Base-by-base conservation (phyloP, 1,139 yeast species). In the Pichia sp. region DNA sequence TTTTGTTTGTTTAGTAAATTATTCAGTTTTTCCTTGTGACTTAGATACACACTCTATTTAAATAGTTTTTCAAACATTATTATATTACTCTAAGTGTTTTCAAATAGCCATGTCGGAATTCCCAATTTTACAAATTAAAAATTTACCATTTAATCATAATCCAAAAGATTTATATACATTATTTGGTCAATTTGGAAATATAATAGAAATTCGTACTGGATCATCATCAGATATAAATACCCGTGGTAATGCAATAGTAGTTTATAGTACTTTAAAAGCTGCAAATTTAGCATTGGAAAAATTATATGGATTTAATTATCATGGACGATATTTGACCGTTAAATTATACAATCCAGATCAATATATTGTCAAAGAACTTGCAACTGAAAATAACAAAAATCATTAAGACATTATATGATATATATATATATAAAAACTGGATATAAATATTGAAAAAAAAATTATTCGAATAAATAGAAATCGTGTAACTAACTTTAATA, bases 251-350 rank as follows among this genome's bases (percentile, higher is more conserved):
- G 80, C 82, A 22, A 70, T 73, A 45, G 73, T 80, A n/a, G 71
- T 80, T 4, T 81, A 73, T 57, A 74, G 71, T 46, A 73, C 73
- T 43, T 50, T 73, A 26, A 61, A 62, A 30, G 71, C 70, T 51
- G 83, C 86, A 7, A 60, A 62, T 24, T 61, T 62, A 26, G 85
- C 85, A 2, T 66, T 72, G 27, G 73, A 67, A 24, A 79, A 76
- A 50, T 61, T 80, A 43, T 76, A 77, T 41, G 87, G 87, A 0
- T 74, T 74, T 53, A 80, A 80, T 55, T 76, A 75, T 52, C 72
- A 75, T 45, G 81, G 80, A 9, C 57, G 87, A 47, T 81, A 80
- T 56, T 59, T 81, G 31, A 80, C 80, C 16, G 78, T 79, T 8
- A 60, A 68, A 43, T 48, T 71, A 50, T 76, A 39, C 26, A 39